Conservation (phyloP, 495 filamentous ascomycete species). For the Filosporella fistucella region DNA sequence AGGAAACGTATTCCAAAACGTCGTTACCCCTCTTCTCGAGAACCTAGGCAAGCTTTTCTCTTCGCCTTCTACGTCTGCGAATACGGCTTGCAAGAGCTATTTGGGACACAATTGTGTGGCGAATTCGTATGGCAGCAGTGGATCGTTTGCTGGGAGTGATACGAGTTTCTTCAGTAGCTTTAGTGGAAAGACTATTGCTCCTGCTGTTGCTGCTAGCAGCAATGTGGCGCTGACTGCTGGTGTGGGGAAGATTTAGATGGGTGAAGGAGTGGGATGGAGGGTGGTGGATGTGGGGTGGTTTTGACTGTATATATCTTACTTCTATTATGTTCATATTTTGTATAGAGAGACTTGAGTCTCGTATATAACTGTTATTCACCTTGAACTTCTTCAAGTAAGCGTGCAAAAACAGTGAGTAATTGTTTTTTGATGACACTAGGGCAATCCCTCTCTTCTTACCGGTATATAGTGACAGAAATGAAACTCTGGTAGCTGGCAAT, state of each 20-base stretch:
- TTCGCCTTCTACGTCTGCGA: conserved; percentile 23
- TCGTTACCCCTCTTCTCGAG: conserved; percentile 21
- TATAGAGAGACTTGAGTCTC: no score
- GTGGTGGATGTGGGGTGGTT: no score
- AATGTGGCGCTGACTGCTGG: conserved; percentile 4
- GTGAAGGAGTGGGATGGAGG: no score
- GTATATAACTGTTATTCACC: no score
- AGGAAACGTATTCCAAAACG: conserved; percentile 57
- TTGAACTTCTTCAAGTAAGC: no score
- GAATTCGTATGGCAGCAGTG: conserved; percentile 38
- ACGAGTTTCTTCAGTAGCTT: conserved; percentile 3
- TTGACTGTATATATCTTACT: no score
- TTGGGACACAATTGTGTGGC: conserved; percentile 40
- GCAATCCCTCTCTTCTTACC: no score
- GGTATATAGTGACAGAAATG: no score
- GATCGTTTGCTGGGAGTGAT: conserved; percentile 26
- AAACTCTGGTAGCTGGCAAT: no score
- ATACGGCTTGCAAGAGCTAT: conserved; percentile 33
- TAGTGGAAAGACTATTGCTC: background rate
- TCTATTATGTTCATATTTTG: no score
- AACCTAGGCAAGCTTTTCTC: conserved; percentile 39
- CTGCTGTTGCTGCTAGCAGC: background rate
- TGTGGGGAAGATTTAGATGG: conserved; percentile 10
- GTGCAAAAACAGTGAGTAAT: no score
- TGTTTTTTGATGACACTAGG: no score